Percentiles rank a stretch among this genome's conserved stretches.
Conservation (phyloP, 1,139 yeast species). For the Protomyces macrosporus region DNA sequence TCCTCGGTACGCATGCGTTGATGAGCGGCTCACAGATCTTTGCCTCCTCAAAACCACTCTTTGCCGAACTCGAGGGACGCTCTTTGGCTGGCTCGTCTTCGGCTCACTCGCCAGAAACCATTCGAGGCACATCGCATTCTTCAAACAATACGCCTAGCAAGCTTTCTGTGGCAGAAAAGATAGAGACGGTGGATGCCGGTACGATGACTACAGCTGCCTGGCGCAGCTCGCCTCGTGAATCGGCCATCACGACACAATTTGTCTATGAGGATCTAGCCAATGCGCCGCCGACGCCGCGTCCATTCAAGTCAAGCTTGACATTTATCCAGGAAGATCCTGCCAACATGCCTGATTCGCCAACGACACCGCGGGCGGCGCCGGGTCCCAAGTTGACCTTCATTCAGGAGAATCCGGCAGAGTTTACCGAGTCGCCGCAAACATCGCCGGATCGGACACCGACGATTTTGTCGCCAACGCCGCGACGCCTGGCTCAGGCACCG, state of each 20-base stretch:
- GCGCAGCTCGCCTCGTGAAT: background rate
- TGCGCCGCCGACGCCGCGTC: background rate
- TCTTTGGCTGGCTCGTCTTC: background rate
- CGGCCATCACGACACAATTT: background rate
- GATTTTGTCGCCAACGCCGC: background rate
- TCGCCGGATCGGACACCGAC: background rate
- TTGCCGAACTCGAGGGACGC: background rate
- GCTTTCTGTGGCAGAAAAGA: background rate
- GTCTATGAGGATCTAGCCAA: background rate
- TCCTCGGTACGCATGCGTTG: background rate
- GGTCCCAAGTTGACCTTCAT: background rate
- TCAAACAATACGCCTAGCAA: background rate
- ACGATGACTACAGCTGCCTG: conserved; percentile 13
- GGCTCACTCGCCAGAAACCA: background rate
- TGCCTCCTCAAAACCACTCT: background rate
- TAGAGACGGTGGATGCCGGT: background rate
- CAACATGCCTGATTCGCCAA: background rate
- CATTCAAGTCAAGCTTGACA: background rate
- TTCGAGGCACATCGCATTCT: background rate
- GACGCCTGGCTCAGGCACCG: background rate
- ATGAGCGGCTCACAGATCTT: background rate
- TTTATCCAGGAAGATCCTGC: conserved; percentile 6
- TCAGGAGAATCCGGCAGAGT: background rate
- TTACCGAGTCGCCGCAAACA: background rate
- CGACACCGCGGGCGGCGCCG: background rate